These are phyloP conservation scores for Hysterangium stoloniferum DNA, from an alignment of 768 basidiomycete species.

Conservation along the genomic window DNA sequence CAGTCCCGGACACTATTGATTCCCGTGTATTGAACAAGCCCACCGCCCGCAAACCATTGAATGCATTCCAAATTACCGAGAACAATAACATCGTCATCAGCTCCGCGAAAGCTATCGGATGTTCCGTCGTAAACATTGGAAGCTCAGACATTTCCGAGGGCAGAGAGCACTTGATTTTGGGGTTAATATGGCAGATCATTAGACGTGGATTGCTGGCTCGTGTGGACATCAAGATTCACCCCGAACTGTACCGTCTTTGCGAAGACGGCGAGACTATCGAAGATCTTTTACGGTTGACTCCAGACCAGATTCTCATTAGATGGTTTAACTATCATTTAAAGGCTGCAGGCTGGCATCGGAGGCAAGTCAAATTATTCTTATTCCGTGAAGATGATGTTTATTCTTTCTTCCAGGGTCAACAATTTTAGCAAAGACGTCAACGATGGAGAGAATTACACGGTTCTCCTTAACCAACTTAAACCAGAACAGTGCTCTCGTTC, in stretches of 20 bases:
- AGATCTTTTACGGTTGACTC: slow-evolving; percentile 86
- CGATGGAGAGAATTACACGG: slow-evolving; percentile 96
- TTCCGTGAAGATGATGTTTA: background rate
- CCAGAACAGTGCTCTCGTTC: slow-evolving; percentile 88
- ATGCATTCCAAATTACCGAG: slow-evolving; percentile 98
- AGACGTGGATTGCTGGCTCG: slow-evolving; percentile 86
- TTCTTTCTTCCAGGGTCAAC: slow-evolving; percentile 55
- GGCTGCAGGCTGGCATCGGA: slow-evolving; percentile 83
- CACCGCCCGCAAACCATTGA: slow-evolving; percentile 69
- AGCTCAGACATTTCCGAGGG: slow-evolving; percentile 89
- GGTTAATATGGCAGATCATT: slow-evolving; percentile 98
- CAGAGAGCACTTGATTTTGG: slow-evolving; percentile 92
- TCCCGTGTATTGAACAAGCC: slow-evolving; percentile 96
- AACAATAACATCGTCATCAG: slow-evolving; percentile 99
- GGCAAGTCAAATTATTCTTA: slow-evolving; percentile 36
- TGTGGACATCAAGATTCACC: slow-evolving; percentile 97
- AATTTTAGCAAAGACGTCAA: slow-evolving; percentile 98
- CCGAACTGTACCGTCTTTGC: slow-evolving; percentile 90
- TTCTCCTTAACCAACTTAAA: slow-evolving; percentile 92
- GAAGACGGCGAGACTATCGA: slow-evolving; percentile 98
- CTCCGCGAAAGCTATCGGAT: slow-evolving; percentile 96
- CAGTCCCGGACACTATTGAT: slow-evolving; percentile 98
- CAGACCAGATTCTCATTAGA: slow-evolving; percentile 93
- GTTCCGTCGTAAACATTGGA: slow-evolving; percentile 98
- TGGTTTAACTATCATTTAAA: slow-evolving; percentile 99